Base-by-base conservation (phyloP, 2,329 filamentous ascomycete species). In the Pseudovirgaria hyperparasitica region DNA sequence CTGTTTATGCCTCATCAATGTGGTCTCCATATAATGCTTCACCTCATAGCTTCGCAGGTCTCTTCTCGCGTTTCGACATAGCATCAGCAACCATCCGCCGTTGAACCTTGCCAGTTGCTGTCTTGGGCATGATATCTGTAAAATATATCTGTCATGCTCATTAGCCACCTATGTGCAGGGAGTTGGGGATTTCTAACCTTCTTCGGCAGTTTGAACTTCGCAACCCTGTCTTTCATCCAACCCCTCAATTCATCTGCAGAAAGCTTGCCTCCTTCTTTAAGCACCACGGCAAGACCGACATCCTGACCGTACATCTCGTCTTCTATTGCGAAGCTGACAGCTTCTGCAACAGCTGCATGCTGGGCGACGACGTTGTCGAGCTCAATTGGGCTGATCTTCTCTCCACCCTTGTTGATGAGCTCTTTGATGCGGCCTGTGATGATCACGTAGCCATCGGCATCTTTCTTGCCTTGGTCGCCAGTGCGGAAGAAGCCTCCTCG, bases 401-500 rank as follows among this genome's bases (percentile, higher is more conserved):
- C 82, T 33, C 82, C 82, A 29, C 79, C 82, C 57, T 87, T 86
- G 58, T 85, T 85, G 63, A 92, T 92, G 27, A 92, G 64, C 57
- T 92, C 84, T 65, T 92, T 92, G 58, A 92, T 92, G 28, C 84
- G 68, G n/a, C 84, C 84, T 0, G 84, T 92, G 54, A 92, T 87
- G 45, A 81, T 67, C 8, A 92, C 61, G 48, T 90, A 92, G 33
- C 82, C 81, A 40, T 90, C 80, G 31, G 71, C 58, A 43, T 92
- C 82, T 48, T 72, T 67, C 57, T 78, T 80, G 26, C 84, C 84
- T 54, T 92, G 82, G 47, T 92, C 84, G 5, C 84, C 84, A 0
- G 84, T 92, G 40, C 82, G 70, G 69, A 92, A 92, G 60, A 82
- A 92, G 7, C 81, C 78, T n/a, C 63, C 63, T 37, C 69, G 63